Evolutionary conservation across 805 yeast genomes (phyloP), one percentile per base, ranked within the genome.

Genomic region (Ascoidea rubescens): DNA sequence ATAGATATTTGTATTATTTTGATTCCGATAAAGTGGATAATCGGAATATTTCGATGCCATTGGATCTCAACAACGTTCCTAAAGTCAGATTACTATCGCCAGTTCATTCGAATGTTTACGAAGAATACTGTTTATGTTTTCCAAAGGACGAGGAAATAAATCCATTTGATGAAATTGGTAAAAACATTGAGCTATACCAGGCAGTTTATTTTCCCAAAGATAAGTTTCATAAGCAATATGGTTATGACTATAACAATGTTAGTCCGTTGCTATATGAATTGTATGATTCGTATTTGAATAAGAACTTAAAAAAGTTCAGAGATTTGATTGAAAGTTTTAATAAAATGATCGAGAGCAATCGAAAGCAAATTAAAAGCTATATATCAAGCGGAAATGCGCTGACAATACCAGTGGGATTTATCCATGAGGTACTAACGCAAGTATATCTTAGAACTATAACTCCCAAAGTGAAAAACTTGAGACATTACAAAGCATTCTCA

Each of bases 401-500:
- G n/a, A 63, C 63, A 6, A 61, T 69, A 44, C 79, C 73, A 31
- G 60, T 60, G 54, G 64, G 65, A 60, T 68, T 79, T 31, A 62
- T 82, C 50, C 90, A 85, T 59, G 93, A 84, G 60, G 56, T 90
- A 4, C 67, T 89, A 50, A 77, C 83, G 53, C 82, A 85, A 58
- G 77, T 84, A 3, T 90, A 90, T 64, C 68, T 84, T 0, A 72
- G 97, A 58, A 74, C 85, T 1, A 91, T 90, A 5, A 80, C 95
- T 1, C 93, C 95, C 0, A 74, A 81, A 43, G 79, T 84, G 0
- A 68, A 71, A 16, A 78, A 77, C 52, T 69, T 90, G 52, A 74
- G 82, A 51, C 71, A 77, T 4, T 90, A 90, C 64, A 80, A 82
- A 61, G 95, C 96, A 0, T 90, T 90, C 62, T 86, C 96, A 5